Evolutionary conservation across 768 basidiomycete genomes (phyloP).

Genomic region (Pleurotus ostreatus): DNA sequence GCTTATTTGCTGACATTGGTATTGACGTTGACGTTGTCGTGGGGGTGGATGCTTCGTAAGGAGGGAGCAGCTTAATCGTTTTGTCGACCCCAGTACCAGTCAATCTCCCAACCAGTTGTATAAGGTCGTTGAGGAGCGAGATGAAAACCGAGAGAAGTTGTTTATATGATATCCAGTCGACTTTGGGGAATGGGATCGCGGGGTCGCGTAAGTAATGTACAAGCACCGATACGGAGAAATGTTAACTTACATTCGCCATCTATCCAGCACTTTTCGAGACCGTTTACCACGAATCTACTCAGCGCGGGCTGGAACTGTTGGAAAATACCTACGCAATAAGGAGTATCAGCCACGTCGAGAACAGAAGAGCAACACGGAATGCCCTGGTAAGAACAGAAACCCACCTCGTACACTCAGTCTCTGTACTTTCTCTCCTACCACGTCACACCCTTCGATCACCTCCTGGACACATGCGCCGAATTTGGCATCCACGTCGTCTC

Average conservation of each 20-base stretch:
- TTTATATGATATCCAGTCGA: conserved; percentile 53
- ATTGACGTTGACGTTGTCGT: not conserved
- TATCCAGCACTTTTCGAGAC: conserved; percentile 37
- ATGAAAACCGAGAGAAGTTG: conserved; percentile 38
- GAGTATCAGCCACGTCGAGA: too few relatives aligned
- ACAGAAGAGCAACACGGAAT: too few relatives aligned
- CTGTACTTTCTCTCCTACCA: conserved; percentile 53
- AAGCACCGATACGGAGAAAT: not conserved
- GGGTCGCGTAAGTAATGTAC: not conserved
- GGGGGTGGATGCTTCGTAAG: conserved; percentile 21
- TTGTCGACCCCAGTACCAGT: conserved; percentile 23
- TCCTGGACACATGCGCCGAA: conserved; percentile 37
- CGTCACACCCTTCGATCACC: conserved; percentile 40
- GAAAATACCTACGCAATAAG: conserved; percentile 26
- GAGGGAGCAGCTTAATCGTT: conserved; percentile 24
- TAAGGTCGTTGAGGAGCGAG: conserved; percentile 34
- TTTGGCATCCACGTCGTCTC: conserved; percentile 52
- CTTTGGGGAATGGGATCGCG: conserved; percentile 25
- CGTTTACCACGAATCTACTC: conserved; percentile 37
- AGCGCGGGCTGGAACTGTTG: conserved; percentile 37
- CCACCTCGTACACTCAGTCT: conserved; percentile 43
- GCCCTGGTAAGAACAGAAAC: not conserved
- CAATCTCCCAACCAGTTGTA: conserved; percentile 24
- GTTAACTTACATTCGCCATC: conserved; percentile 44
- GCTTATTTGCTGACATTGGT: conserved; percentile 16